Evolutionary conservation across 1,284 basidiomycete genomes (phyloP).

Genomic region (Ganoderma resinaceum): DNA sequence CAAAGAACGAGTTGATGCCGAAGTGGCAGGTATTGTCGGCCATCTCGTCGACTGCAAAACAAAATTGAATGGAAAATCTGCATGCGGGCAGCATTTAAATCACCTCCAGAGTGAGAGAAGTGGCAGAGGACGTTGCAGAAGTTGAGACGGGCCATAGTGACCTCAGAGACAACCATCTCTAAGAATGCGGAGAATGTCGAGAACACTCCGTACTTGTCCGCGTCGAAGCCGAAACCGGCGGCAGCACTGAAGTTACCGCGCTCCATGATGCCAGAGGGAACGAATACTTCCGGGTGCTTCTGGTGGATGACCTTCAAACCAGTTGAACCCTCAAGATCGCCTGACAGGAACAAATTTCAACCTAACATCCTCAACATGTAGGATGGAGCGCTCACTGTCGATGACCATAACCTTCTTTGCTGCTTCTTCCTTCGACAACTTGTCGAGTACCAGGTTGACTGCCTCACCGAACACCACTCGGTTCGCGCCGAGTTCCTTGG

Average conservation of each 20-base stretch:
- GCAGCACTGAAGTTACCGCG: slow-evolving; percentile 70
- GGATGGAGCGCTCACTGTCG: slow-evolving; percentile 62
- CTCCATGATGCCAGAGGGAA: slow-evolving; percentile 71
- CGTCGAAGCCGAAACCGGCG: slow-evolving; percentile 83
- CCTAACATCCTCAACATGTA: background rate
- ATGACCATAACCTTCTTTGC: slow-evolving; percentile 86
- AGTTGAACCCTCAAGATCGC: slow-evolving; percentile 86
- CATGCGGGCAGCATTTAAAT: background rate
- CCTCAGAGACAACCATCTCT: slow-evolving; percentile 87
- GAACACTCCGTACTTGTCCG: slow-evolving; percentile 81
- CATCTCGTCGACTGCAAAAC: slow-evolving; percentile 68
- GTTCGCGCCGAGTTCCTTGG: slow-evolving; percentile 79
- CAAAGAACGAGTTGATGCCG: slow-evolving; percentile 85
- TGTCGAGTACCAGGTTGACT: slow-evolving; percentile 78
- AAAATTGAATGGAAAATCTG: background rate
- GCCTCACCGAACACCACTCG: slow-evolving; percentile 86
- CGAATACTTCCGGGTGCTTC: slow-evolving; percentile 87
- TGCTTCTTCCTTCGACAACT: slow-evolving; percentile 76
- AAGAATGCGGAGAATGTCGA: slow-evolving; percentile 90
- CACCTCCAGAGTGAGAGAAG: slow-evolving; percentile 87
- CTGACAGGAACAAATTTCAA: slow-evolving; percentile 28
- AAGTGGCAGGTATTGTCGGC: slow-evolving; percentile 90
- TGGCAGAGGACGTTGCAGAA: slow-evolving; percentile 86
- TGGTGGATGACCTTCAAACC: slow-evolving; percentile 86
- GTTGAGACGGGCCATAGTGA: slow-evolving; percentile 90